Percentiles rank a stretch among this genome's conserved stretches.
These are phyloP conservation scores for Cladosporium cucumerinum DNA, from an alignment of 2,329 filamentous ascomycete species.

Conservation along the genomic window DNA sequence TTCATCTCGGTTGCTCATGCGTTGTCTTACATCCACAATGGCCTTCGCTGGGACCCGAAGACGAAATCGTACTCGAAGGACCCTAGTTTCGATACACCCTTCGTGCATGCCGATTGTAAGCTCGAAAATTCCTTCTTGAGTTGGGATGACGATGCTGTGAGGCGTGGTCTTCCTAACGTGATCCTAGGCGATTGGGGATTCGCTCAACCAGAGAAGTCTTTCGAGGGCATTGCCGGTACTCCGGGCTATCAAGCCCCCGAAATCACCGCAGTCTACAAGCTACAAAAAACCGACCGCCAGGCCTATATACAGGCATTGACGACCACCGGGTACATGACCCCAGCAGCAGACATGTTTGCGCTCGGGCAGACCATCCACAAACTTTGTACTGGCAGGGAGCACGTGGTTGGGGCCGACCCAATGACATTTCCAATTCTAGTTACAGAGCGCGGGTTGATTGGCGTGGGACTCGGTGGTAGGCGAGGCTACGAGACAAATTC, in stretches of 20 bases:
- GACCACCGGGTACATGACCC: constrained; percentile 17
- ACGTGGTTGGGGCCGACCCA: not conserved
- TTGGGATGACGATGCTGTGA: constrained; percentile 9
- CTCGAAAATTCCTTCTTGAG: constrained; percentile 25
- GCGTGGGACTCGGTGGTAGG: not conserved
- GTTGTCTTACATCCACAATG: constrained; percentile 28
- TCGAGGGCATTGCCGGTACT: constrained; percentile 19
- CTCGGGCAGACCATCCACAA: constrained; percentile 26
- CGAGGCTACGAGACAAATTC: not conserved
- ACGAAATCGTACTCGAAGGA: constrained; percentile 1
- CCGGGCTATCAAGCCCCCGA: constrained; percentile 19
- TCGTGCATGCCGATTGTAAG: constrained; percentile 29
- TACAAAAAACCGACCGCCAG: not conserved
- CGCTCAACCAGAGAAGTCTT: not conserved
- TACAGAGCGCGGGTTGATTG: not conserved
- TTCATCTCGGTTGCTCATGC: constrained; percentile 27
- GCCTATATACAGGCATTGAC: not conserved
- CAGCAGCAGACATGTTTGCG: constrained; percentile 25
- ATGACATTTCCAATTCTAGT: not conserved
- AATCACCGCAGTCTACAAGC: not conserved
- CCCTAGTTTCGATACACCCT: constrained; percentile 2
- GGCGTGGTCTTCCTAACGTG: constrained; percentile 21
- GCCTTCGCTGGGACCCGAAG: constrained; percentile 17
- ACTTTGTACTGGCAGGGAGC: constrained; percentile 18
- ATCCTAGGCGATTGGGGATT: constrained; percentile 28